These are phyloP conservation scores for Naumovozyma castellii DNA, from an alignment of 805 yeast genomes.

Conservation along the genomic window DNA sequence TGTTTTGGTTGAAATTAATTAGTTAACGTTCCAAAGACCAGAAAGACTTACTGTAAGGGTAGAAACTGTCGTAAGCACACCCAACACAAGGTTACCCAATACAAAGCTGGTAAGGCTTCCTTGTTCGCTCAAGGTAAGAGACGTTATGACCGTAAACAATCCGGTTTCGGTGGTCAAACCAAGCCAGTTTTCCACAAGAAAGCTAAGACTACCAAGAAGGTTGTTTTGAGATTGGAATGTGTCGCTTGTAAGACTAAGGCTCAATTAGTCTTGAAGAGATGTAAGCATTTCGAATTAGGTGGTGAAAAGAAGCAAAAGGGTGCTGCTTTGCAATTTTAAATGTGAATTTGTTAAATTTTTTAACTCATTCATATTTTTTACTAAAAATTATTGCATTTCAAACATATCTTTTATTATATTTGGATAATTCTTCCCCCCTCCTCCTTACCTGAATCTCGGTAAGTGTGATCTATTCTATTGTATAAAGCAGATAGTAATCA, in stretches of 20 bases:
- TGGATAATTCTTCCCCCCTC: neutral
- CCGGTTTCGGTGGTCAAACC: conserved; percentile 99
- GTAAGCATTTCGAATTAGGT: conserved; percentile 99
- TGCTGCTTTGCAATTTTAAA: conserved; percentile 97
- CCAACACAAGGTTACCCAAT: conserved; percentile 99
- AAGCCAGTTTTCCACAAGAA: conserved; percentile 99
- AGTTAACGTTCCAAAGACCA: conserved; percentile 99
- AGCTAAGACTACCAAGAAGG: conserved; percentile 99
- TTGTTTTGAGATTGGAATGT: conserved; percentile 97
- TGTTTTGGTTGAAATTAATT: too few relatives aligned
- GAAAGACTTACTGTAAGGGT: conserved; percentile 99
- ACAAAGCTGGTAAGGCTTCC: conserved; percentile 99
- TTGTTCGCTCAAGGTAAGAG: conserved; percentile 99
- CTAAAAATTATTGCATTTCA: neutral
- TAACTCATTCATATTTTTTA: too few relatives aligned
- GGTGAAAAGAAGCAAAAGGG: conserved; percentile 99
- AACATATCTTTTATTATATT: conserved; percentile 1
- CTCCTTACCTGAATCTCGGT: too few relatives aligned
- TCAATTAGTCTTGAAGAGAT: conserved; percentile 94
- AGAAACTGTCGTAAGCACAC: conserved; percentile 98
- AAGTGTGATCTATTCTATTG: too few relatives aligned
- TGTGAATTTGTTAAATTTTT: too few relatives aligned
- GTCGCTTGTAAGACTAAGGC: conserved; percentile 95
- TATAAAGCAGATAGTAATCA: too few relatives aligned
- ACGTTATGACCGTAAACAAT: conserved; percentile 99